Percentiles rank a stretch among this genome's conserved stretches.
These are phyloP conservation scores for Cochlearia excelsa DNA, from an alignment of 345 rosid species.

Conservation along the genomic window DNA sequence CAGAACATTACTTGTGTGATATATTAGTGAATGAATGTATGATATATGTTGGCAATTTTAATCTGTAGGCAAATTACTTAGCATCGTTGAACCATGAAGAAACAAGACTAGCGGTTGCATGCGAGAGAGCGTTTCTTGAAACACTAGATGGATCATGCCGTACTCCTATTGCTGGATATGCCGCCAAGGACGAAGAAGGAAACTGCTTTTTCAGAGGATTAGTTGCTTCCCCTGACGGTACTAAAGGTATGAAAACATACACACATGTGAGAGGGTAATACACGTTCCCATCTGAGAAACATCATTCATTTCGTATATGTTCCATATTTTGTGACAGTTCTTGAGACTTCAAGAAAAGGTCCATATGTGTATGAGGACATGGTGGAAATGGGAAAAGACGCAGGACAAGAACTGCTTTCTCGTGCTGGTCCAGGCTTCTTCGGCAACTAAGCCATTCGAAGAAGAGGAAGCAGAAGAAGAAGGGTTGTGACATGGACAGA, in stretches of 20 bases:
- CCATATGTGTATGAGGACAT: conserved; percentile 62
- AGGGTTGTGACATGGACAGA: conserved; percentile 16
- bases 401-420: conserved; percentile 86
- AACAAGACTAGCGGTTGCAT: conserved; percentile 82
- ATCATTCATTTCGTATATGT: conserved; percentile 18
- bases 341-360: conserved; percentile 88
- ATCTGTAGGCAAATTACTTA: conserved; percentile 61
- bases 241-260: conserved; percentile 49
- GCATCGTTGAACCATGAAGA: conserved; percentile 90
- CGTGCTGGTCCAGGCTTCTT: conserved; percentile 86
- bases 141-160: conserved; percentile 95
- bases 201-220: conserved; percentile 82
- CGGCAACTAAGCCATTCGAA: conserved; percentile 38
- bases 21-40: neutral
- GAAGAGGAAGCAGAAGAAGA: conserved; percentile 19
- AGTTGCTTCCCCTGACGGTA: conserved; percentile 97
- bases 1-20: no score
- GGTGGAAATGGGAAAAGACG: conserved; percentile 85
- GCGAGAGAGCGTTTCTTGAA: conserved; percentile 87
- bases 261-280: neutral
- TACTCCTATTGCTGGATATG: conserved; percentile 97
- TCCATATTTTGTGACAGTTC: conserved; percentile 56
- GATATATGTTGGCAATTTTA: neutral
- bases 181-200: conserved; percentile 65
- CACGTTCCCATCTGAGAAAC: conserved; percentile 2